Base-by-base conservation (phyloP, 2,329 filamentous ascomycete genomes). In the Seiridium unicorne region DNA sequence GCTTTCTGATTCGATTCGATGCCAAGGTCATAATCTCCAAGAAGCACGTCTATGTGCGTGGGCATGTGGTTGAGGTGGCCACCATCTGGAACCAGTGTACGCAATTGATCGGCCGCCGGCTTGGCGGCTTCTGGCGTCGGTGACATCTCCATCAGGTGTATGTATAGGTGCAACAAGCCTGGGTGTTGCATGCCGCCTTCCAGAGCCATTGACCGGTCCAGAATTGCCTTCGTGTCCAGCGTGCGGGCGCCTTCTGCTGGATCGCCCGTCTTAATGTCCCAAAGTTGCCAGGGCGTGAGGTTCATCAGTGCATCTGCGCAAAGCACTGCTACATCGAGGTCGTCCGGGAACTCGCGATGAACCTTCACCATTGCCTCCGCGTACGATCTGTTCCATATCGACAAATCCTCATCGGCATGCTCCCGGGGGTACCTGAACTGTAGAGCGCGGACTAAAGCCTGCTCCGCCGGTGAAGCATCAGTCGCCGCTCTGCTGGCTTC, bases 121-220 rank as follows among this genome's bases (percentile, higher is more conserved):
- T 91, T 71, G 1, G 87, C 90, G 1, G 74, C 70, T 69, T 91
- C 89, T 0, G 89, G 89, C 0, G 77, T 80, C 0, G 78, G 75
- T 0, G 89, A 92, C 89, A 92, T 92, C 69, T 93, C 90, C 79
- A 91, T 89, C 3, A 91, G 81, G 66, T 92, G 89, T 44, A 92
- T 90, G 71, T 93, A 93, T 38, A 92, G 74, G 70, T 93, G 90
- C 5, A 92, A 77, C 0, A 93, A 72, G 0, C 90, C 90, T 0
- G 90, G 87, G 66, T 95, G 91, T 5, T 76, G 65, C 3, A 77
- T 70, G 1, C 78, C 83, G 13, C 77, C 79, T 1, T 79, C 71
- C 3, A 79, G 76, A 1, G 72, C 68, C 18, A 93, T 73, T 0
- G 85, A 86, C 3, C 70, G 74, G 38, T 91, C 88, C 2, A 91